A percentile compares a stretch with the other conserved stretches of the same genome.
Evolutionary conservation across 345 rosid species (phyloP).

Genomic region (Triadica sebifera): DNA sequence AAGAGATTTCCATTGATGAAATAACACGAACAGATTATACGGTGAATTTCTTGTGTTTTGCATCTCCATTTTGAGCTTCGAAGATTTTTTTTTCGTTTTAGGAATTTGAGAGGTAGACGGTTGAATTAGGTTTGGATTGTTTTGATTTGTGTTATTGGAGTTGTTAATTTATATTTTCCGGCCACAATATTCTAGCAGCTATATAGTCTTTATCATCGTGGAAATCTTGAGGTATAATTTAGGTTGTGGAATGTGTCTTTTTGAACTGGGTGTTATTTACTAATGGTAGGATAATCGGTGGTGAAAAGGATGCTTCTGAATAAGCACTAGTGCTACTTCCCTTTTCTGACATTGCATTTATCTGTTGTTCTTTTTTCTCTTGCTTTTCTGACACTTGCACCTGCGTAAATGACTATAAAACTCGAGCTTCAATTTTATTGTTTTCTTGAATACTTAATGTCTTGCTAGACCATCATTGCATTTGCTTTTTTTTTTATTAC

Average conservation of each 20-base stretch:
- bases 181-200: background rate
- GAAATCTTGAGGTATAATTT: background rate
- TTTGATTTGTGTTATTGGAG: background rate
- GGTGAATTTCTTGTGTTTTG: slow-evolving; percentile 2
- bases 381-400: background rate
- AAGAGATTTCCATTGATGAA: background rate
- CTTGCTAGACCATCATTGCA: background rate
- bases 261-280: background rate
- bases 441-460: background rate
- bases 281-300: too few species aligned
- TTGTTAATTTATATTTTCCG: slow-evolving; percentile 5
- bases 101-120: background rate
- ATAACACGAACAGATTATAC: background rate
- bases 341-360: background rate
- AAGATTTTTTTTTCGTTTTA: background rate
- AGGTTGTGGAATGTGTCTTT: background rate
- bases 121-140: background rate
- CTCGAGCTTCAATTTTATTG: background rate
- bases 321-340: background rate
- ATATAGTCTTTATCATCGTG: background rate
- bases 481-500: background rate
- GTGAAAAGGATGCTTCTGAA: background rate
- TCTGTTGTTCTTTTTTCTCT: background rate
- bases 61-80: background rate
- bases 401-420: background rate